Evolutionary conservation across 2,329 filamentous ascomycete genomes (phyloP).

Genomic region (Ceratocystis ficicola): DNA sequence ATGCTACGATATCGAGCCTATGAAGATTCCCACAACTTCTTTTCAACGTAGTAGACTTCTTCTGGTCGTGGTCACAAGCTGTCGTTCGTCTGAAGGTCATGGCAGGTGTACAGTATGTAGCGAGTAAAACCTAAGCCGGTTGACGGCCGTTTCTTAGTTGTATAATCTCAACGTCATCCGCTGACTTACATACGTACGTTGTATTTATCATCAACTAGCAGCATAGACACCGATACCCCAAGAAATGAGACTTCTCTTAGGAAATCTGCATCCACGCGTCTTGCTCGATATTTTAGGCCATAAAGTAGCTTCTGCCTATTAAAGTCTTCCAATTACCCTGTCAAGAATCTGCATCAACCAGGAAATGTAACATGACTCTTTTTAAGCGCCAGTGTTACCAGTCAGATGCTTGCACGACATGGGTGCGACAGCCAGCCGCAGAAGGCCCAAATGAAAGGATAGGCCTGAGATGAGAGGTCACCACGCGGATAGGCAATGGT

Average conservation of each 20-base stretch:
- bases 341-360: not conserved
- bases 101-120: no score
- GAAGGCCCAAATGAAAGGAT: not conserved
- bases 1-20: constrained; percentile 1
- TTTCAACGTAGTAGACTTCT: not conserved
- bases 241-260: not conserved
- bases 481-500: not conserved
- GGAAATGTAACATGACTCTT: not conserved
- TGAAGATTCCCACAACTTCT: not conserved
- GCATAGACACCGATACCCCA: not conserved
- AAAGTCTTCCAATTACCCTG: not conserved
- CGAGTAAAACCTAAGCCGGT: no score
- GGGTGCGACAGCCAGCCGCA: not conserved
- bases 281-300: not conserved
- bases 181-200: not conserved
- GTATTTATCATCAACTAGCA: not conserved
- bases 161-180: no score
- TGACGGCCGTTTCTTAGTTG: no score
- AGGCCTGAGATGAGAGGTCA: not conserved
- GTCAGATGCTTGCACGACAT: constrained; percentile 7
- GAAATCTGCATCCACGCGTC: constrained; percentile 10
- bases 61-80: not conserved
- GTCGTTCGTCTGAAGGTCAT: not conserved
- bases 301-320: not conserved
- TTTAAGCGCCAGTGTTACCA: constrained; percentile 13